These are phyloP conservation scores for Psilocybe subaeruginosa DNA, from an alignment of 768 basidiomycete genomes.

Conservation along the genomic window DNA sequence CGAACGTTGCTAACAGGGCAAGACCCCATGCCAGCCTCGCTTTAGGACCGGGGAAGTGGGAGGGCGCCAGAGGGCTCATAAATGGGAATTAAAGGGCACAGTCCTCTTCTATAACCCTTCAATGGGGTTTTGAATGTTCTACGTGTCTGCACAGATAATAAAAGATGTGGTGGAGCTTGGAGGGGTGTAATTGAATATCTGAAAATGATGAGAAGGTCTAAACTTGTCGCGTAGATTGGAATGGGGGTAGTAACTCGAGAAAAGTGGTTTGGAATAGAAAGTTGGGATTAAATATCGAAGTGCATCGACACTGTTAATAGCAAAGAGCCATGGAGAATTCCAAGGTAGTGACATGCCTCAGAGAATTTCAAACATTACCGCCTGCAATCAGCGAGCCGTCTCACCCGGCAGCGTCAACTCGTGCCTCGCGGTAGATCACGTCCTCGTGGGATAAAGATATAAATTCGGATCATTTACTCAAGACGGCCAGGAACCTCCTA, in stretches of 20 bases:
- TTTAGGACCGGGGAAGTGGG: neutral
- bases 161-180: constrained; percentile 2
- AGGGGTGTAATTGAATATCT: neutral
- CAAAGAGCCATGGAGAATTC: neutral
- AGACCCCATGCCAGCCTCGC: constrained; percentile 1
- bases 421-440: neutral
- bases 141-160: constrained; percentile 9
- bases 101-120: neutral
- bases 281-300: neutral
- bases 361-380: neutral
- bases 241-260: neutral
- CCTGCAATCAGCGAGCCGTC: neutral
- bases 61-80: neutral
- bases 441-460: neutral
- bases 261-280: neutral
- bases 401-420: neutral
- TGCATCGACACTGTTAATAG: neutral
- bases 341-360: neutral
- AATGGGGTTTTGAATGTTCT: neutral
- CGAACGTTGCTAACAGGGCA: constrained; percentile 5
- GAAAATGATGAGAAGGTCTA: constrained; percentile 1
- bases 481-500: neutral
- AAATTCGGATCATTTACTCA: neutral
- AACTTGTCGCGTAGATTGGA: neutral
- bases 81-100: neutral